Conservation (phyloP, 73 alveolate genomes). For the Symbiodinium natans region DNA sequence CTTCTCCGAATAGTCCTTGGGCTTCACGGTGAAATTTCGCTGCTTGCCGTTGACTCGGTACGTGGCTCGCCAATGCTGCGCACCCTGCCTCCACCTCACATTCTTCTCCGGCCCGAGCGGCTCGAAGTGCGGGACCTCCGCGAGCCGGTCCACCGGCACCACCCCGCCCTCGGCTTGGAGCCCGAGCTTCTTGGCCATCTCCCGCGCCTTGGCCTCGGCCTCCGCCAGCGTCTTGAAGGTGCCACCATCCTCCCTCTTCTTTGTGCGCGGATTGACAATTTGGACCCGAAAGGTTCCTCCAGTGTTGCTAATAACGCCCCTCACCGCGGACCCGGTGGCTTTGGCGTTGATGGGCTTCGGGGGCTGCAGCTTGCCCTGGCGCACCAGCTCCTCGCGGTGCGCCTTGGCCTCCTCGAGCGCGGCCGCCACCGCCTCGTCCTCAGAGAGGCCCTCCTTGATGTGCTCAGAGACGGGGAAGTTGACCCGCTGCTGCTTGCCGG, state of each 20-base stretch:
- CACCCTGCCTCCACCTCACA: background rate
- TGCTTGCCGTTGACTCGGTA: no score
- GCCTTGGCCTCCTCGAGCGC: constrained; percentile 51
- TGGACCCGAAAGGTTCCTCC: no score
- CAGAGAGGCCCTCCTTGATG: constrained; percentile 2
- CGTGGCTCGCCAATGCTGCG: background rate
- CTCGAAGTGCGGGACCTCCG: background rate
- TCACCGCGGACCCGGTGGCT: background rate
- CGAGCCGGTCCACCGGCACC: background rate
- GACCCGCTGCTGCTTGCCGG: background rate
- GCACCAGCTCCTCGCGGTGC: constrained; percentile 29
- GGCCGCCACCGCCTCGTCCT: background rate
- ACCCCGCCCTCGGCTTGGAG: no score
- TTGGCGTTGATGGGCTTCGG: background rate
- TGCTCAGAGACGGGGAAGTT: background rate
- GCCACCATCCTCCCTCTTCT: background rate
- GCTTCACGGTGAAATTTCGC: no score
- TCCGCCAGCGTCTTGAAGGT: background rate
- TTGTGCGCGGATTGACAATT: no score
- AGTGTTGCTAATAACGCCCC: no score
- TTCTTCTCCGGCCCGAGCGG: background rate
- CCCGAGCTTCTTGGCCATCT: background rate
- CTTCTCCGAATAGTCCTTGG: no score
- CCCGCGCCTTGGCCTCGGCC: constrained; percentile 12
- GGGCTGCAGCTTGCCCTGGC: background rate